Percentiles rank a stretch among this genome's conserved stretches.
Conservation (phyloP, 2,329 filamentous ascomycete species). For the Aspergillus pseudoterreus region DNA sequence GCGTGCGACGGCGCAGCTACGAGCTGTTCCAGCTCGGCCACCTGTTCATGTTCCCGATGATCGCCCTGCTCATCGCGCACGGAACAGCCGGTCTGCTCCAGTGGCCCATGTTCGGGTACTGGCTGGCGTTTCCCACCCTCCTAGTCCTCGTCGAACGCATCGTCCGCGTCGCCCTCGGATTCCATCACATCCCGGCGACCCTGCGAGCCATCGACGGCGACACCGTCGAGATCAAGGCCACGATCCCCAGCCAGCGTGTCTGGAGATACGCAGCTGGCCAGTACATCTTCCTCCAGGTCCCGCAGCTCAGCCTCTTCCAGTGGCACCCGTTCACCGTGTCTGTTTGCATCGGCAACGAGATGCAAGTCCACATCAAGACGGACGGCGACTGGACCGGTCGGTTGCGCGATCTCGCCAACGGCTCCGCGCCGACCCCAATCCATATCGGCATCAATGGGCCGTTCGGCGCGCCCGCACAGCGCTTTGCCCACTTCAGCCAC, state of each 20-base stretch:
- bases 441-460: slow-evolving; percentile 4
- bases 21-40: slow-evolving; percentile 1
- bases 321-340: slow-evolving; percentile 6
- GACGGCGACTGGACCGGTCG: slow-evolving; percentile 2
- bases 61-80: neutral
- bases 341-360: slow-evolving; percentile 4
- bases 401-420: neutral
- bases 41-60: slow-evolving; percentile 2
- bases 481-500: slow-evolving; percentile 2
- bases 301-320: slow-evolving; percentile 2
- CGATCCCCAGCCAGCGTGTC: slow-evolving; percentile 3
- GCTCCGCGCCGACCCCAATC: neutral
- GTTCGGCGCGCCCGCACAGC: slow-evolving; percentile 3
- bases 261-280: slow-evolving; percentile 5
- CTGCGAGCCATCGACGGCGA: slow-evolving; percentile 1
- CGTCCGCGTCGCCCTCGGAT: neutral
- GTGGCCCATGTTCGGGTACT: slow-evolving; percentile 5
- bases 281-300: slow-evolving; percentile 4
- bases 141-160: neutral
- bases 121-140: slow-evolving; percentile 3
- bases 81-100: neutral
- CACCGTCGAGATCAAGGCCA: slow-evolving; percentile 2
- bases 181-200: neutral
- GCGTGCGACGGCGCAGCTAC: neutral
- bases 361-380: slow-evolving; percentile 4